phyloP scores from a whole-genome alignment of 169 alveolate species.

The Cytauxzoon felis region DNA sequence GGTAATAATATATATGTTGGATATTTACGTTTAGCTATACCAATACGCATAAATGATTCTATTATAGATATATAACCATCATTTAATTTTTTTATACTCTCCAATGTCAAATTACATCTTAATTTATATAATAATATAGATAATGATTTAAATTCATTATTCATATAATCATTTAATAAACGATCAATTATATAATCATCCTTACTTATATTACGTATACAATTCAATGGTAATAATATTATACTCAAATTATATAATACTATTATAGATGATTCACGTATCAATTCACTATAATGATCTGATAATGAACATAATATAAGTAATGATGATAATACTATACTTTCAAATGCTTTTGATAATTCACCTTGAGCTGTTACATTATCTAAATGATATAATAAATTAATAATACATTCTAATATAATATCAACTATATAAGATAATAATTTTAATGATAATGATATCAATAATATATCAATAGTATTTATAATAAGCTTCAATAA shows the following conservation, averaged over 20 bases:
- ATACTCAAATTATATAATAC: background rate
- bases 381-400: background rate
- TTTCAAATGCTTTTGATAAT: background rate
- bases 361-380: slow-evolving; percentile 1
- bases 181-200: background rate
- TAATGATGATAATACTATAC: slow-evolving; percentile 12
- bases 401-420: background rate
- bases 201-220: background rate
- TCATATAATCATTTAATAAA: slow-evolving; percentile 1
- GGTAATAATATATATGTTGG: background rate
- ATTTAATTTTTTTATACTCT: background rate
- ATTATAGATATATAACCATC: background rate
- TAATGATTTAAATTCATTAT: slow-evolving; percentile 22
- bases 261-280: background rate
- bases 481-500: background rate
- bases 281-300: slow-evolving; percentile 15
- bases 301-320: slow-evolving; percentile 23
- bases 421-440: slow-evolving; percentile 20
- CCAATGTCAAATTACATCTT: background rate
- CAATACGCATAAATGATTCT: background rate
- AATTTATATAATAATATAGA: slow-evolving; percentile 8
- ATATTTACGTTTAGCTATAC: slow-evolving; percentile 15
- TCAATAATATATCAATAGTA: background rate
- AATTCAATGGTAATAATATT: slow-evolving; percentile 13
- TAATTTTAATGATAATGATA: background rate